phyloP scores from a whole-genome alignment of 2,329 filamentous ascomycete species.

The Apiospora saccharicola region DNA sequence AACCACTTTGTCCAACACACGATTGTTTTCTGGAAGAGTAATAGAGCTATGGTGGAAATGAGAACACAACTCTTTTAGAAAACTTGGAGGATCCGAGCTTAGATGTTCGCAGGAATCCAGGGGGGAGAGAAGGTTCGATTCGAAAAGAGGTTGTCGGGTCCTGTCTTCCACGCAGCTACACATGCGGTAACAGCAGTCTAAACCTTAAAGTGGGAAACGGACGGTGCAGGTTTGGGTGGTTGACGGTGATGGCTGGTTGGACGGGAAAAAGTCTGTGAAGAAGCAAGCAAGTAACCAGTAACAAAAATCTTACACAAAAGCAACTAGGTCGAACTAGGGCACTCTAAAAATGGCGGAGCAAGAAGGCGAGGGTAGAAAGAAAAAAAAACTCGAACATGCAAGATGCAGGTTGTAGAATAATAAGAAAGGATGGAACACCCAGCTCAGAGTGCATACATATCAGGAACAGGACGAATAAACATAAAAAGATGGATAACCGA shows the following conservation, averaged over 20 bases:
- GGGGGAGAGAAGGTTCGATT: slow-evolving; percentile 1
- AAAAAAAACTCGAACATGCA: background rate
- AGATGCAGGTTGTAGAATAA: slow-evolving; percentile 16
- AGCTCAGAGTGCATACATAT: background rate
- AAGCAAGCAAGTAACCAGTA: slow-evolving; percentile 13
- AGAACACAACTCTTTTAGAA: background rate
- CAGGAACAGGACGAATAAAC: background rate
- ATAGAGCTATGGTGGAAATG: background rate
- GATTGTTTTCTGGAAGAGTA: background rate
- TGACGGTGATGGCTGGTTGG: slow-evolving; percentile 8
- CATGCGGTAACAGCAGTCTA: slow-evolving; percentile 8
- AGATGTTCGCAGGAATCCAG: background rate
- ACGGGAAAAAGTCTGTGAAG: slow-evolving; percentile 21
- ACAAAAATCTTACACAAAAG: slow-evolving; percentile 16
- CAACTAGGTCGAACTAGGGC: background rate
- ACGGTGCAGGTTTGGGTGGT: slow-evolving; percentile 3
- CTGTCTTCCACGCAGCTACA: background rate
- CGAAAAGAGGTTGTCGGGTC: slow-evolving; percentile 2
- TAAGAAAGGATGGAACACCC: slow-evolving; percentile 19
- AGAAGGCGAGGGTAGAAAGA: background rate
- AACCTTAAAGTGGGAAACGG: slow-evolving; percentile 19
- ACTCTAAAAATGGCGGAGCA: background rate
- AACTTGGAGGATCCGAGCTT: background rate
- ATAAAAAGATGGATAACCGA: background rate
- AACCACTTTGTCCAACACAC: background rate